Evolutionary conservation across 768 basidiomycete species (phyloP), one percentile per base, ranked within the genome.

Genomic region (Chalciporus piperatus): DNA sequence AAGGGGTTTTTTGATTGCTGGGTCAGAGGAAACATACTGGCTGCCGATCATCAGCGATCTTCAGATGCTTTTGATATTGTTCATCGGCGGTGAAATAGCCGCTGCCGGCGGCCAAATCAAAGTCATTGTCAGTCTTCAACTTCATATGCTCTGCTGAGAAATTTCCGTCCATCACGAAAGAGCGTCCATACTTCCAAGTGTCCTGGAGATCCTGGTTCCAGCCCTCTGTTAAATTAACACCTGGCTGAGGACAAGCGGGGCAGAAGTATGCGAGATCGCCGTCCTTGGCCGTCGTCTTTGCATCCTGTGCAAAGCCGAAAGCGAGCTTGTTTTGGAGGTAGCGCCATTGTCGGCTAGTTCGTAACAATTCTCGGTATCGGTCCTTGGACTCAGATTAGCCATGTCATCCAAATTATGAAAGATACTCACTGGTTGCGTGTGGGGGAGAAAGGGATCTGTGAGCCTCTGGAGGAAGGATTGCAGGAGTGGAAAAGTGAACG

Each of bases 201-300:
- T 48, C 1, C 1, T 38, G 39, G 32, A 50, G 46, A 6, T 50
- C 37, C 16, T 55, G 23, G 55, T 59, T 59, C 19, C 57, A 27
- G 1, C 35, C 16, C 6, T 58, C 56, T 2, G 17, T 4, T 16
- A 67, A 30, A 40, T 69, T 69, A 6, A 66, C 51, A 0, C 58
- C 62, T 0, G 60, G 63, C 14, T 67, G 65, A 3, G 63, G 67
- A 45, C 68, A 71, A 4, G 62, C 53, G 0, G 63, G 56, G 17
- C 69, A 67, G 11, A 64, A 59, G 1, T 66, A 23, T 0, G 6
- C 48, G 6, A 54, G 22, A 1, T 54, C 32, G 0, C 43, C 39
- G 2, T 19, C 4, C 2, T 35, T 17, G 0, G n/a, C 27, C 4
- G 61, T 27, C 27, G 6, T 27, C 6, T 3, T 27, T 7, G 6